Conservation (phyloP, 768 basidiomycete genomes). For the Xerocomus spinulosus region DNA sequence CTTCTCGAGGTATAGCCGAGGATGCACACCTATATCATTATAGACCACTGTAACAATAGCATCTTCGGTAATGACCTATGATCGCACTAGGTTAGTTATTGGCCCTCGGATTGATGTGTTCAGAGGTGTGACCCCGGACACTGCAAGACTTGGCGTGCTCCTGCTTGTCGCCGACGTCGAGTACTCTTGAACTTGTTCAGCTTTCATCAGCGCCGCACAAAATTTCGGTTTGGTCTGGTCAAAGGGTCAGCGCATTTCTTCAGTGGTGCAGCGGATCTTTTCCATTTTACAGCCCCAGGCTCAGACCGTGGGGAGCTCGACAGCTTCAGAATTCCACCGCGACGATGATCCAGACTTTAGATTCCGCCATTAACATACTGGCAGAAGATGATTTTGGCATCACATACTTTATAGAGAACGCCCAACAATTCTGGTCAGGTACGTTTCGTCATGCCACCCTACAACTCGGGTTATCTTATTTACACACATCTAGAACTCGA, state of each 20-base stretch:
- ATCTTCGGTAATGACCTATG: too few relatives aligned
- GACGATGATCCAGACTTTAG: slow-evolving; percentile 16
- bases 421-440: slow-evolving; percentile 92
- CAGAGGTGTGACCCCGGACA: slow-evolving; percentile 21
- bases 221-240: too few relatives aligned
- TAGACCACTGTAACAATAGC: too few relatives aligned
- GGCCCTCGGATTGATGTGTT: too few relatives aligned
- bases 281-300: slow-evolving; percentile 8
- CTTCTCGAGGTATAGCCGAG: slow-evolving; percentile 36
- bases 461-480: too few relatives aligned
- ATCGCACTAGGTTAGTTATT: too few relatives aligned
- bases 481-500: slow-evolving; percentile 89
- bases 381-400: slow-evolving; percentile 70
- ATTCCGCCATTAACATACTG: slow-evolving; percentile 16
- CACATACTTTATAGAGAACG: slow-evolving; percentile 75
- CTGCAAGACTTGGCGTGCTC: slow-evolving; percentile 5
- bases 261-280: background rate
- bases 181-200: slow-evolving; percentile 1
- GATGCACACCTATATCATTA: background rate
- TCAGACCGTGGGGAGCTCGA: background rate
- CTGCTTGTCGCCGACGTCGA: slow-evolving; percentile 3
- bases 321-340: slow-evolving; percentile 3
- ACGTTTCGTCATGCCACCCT: slow-evolving; percentile 30
- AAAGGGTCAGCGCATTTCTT: background rate
- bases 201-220: too few relatives aligned